Evolutionary conservation across 1,139 yeast genomes (phyloP).

Genomic region (Pneumocystis oryctolagi): DNA sequence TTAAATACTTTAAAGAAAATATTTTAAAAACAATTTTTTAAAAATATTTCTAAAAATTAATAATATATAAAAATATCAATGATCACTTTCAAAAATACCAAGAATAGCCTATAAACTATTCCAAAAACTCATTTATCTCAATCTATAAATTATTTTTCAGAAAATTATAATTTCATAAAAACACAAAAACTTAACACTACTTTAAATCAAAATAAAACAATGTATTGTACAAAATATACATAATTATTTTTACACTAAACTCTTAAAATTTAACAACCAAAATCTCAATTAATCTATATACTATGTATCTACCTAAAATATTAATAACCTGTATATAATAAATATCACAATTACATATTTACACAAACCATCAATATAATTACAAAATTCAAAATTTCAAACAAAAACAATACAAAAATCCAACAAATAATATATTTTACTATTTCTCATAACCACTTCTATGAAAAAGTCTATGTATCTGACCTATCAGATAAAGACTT

Average conservation of each 20-base stretch:
- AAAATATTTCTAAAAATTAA: not conserved
- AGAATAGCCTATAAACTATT: not conserved
- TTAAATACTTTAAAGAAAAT: not conserved
- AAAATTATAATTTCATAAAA: not conserved
- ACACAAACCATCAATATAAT: not conserved
- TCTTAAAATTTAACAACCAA: not conserved
- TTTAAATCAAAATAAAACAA: not conserved
- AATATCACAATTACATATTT: not conserved
- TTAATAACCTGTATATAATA: not conserved
- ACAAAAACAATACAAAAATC: not conserved
- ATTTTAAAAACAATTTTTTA: not conserved
- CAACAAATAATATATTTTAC: not conserved
- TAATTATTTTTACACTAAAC: not conserved
- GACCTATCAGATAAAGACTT: conserved; percentile 12
- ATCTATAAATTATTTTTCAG: not conserved
- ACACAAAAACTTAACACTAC: not conserved
- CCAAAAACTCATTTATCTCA: not conserved
- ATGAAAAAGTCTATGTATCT: conserved; percentile 4
- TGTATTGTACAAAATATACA: not conserved
- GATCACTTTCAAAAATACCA: too few species aligned
- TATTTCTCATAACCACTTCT: not conserved
- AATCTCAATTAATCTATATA: not conserved
- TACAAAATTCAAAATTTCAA: not conserved
- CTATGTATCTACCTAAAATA: not conserved
- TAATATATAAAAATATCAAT: too few species aligned